Percentiles rank a stretch among this genome's conserved stretches.
Evolutionary conservation across 2,329 filamentous ascomycete species (phyloP).

Genomic region (Trichoderma aggressivum): DNA sequence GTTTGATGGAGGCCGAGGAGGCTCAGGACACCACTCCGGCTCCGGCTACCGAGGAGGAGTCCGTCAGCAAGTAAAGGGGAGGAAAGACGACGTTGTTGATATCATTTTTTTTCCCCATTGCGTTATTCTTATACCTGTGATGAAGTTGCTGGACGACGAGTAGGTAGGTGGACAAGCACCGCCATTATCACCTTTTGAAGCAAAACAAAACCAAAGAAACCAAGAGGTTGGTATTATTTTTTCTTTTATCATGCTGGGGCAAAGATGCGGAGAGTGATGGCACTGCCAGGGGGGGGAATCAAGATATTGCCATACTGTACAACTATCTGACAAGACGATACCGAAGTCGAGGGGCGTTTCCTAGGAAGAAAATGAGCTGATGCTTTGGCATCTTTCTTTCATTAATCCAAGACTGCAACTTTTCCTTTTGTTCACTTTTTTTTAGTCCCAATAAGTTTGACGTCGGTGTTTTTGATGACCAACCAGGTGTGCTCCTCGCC

Average conservation of each 20-base stretch:
- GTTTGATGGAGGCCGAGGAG: constrained; percentile 42
- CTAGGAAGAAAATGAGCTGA: not conserved
- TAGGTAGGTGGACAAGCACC: not conserved
- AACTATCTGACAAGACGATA: not conserved
- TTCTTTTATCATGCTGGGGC: not conserved
- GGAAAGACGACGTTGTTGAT: not conserved
- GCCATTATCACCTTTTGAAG: not conserved
- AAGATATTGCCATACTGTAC: not conserved
- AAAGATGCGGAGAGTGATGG: not conserved
- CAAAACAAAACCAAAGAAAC: not conserved
- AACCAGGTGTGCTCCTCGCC: not conserved
- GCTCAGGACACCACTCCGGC: constrained; percentile 28
- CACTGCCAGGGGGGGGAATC: not conserved
- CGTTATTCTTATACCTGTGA: constrained; percentile 8
- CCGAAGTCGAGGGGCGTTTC: not conserved
- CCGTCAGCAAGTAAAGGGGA: constrained; percentile 17
- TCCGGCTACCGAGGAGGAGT: constrained; percentile 27
- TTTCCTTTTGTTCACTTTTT: not conserved
- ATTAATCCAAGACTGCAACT: not conserved
- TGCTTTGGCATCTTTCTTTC: not conserved
- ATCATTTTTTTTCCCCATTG: constrained; percentile 12
- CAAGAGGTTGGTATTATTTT: not conserved
- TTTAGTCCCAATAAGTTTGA: not conserved
- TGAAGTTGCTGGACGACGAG: not conserved
- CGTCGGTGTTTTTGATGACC: not conserved